phyloP scores from a whole-genome alignment of 2,329 filamentous ascomycete species.

The Clarireedia monteithiana region DNA sequence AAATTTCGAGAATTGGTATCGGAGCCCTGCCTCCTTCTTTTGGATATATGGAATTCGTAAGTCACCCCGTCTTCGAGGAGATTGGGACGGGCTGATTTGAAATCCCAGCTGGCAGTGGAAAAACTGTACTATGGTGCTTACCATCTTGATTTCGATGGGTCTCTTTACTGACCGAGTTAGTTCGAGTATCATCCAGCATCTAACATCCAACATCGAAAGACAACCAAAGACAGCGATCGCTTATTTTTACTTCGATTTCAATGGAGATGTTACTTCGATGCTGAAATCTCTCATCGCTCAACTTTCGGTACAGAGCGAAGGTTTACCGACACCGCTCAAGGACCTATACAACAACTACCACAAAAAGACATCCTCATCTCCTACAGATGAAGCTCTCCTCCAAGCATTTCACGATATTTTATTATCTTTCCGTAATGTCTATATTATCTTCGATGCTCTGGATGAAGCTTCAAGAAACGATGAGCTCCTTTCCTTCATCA shows the following conservation, averaged over 20 bases:
- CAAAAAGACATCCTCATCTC: conserved; percentile 5
- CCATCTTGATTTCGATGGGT: not conserved
- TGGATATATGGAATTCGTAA: conserved; percentile 32
- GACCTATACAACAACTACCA: conserved; percentile 10
- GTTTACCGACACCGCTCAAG: conserved; percentile 8
- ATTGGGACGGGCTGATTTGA: conserved; percentile 4
- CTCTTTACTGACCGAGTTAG: not conserved
- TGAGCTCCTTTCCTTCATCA: conserved; percentile 23
- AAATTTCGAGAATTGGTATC: conserved; percentile 27
- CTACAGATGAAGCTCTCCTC: conserved; percentile 8
- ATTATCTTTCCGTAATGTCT: conserved; percentile 27
- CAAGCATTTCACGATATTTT: conserved; percentile 14
- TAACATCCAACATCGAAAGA: conserved; percentile 13
- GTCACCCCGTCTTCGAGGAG: not conserved
- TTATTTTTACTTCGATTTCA: conserved; percentile 37
- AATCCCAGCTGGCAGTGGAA: conserved; percentile 32
- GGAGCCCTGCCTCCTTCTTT: conserved; percentile 27
- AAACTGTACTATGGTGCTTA: conserved; percentile 31
- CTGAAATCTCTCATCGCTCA: conserved; percentile 31
- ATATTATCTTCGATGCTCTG: conserved; percentile 32
- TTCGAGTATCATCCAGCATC: conserved; percentile 30
- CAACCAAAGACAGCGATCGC: conserved; percentile 24
- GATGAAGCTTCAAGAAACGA: conserved; percentile 29
- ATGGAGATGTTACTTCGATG: conserved; percentile 28
- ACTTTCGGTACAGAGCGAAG: conserved; percentile 25